Percentiles rank a stretch among this genome's conserved stretches.
Conservation (phyloP, 2,329 filamentous ascomycete genomes). For the Hypoxylon sp. region DNA sequence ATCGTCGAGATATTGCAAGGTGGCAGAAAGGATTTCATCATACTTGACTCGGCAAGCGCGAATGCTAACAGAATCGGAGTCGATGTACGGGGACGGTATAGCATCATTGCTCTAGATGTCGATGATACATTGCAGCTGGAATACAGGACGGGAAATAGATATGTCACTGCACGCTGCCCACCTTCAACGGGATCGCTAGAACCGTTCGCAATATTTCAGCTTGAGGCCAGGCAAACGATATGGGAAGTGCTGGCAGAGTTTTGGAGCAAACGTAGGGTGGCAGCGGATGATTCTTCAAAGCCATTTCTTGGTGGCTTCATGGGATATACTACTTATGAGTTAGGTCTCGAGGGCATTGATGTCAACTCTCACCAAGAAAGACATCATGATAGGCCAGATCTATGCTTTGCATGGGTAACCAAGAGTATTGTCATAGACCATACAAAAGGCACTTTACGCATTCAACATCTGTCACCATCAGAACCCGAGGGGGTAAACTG, state of each 20-base stretch:
- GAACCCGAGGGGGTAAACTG: conserved; percentile 58
- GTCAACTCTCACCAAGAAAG: conserved; percentile 57
- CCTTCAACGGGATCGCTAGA: conserved; percentile 35
- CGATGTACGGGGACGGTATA: conserved; percentile 73
- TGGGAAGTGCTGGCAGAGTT: conserved; percentile 68
- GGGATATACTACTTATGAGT: conserved; percentile 88
- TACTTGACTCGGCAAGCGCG: conserved; percentile 73
- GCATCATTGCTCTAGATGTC: conserved; percentile 79
- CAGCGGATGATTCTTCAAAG: conserved; percentile 46
- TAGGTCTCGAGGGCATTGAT: conserved; percentile 75
- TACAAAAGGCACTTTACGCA: conserved; percentile 68
- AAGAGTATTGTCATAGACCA: conserved; percentile 86
- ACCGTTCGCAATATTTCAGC: conserved; percentile 49
- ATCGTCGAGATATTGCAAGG: conserved; percentile 67
- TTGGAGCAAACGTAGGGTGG: conserved; percentile 53
- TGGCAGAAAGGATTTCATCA: conserved; percentile 63
- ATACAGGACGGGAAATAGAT: conserved; percentile 66
- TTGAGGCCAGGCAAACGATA: conserved; percentile 55
- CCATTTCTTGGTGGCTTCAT: conserved; percentile 88
- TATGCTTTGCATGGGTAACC: conserved; percentile 82
- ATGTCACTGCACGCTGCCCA: conserved; percentile 54
- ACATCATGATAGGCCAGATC: conserved; percentile 71
- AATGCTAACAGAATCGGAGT: conserved; percentile 59
- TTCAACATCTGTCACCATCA: conserved; percentile 74
- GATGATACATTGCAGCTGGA: conserved; percentile 70